Percentiles rank a stretch among this genome's conserved stretches.
Evolutionary conservation across 1,139 yeast species (phyloP).

Genomic region (Chernovozyma sophiae-reginae): DNA sequence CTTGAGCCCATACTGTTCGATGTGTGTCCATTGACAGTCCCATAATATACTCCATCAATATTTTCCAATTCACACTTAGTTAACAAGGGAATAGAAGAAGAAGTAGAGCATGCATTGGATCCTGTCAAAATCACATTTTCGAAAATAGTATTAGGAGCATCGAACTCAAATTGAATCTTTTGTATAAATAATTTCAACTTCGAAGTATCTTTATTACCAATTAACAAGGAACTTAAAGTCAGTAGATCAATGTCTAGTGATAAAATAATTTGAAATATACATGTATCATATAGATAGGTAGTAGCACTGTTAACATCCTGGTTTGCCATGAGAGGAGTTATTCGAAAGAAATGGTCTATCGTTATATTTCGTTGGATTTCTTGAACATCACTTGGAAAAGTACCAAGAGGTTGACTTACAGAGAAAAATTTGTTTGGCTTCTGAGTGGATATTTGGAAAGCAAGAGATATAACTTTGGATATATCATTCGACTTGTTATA

Average conservation of each 20-base stretch:
- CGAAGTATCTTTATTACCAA: not conserved
- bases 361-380: not conserved
- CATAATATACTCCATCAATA: not conserved
- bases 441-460: not conserved
- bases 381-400: not conserved
- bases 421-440: no score
- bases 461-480: not conserved
- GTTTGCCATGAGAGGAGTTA: not conserved
- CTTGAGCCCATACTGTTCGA: not conserved
- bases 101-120: not conserved
- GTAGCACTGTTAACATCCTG: not conserved
- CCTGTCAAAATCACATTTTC: not conserved
- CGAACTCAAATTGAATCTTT: not conserved
- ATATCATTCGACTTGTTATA: slow-evolving; percentile 5
- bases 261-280: slow-evolving; percentile 3
- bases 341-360: not conserved
- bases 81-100: not conserved
- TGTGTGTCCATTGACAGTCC: not conserved
- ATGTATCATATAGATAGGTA: slow-evolving; percentile 5
- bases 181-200: not conserved
- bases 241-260: not conserved
- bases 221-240: not conserved
- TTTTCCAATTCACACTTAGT: not conserved
- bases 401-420: no score
- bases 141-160: not conserved